Base-by-base conservation (phyloP, 2,329 filamentous ascomycete genomes). In the Exophiala phaeomuriformis region DNA sequence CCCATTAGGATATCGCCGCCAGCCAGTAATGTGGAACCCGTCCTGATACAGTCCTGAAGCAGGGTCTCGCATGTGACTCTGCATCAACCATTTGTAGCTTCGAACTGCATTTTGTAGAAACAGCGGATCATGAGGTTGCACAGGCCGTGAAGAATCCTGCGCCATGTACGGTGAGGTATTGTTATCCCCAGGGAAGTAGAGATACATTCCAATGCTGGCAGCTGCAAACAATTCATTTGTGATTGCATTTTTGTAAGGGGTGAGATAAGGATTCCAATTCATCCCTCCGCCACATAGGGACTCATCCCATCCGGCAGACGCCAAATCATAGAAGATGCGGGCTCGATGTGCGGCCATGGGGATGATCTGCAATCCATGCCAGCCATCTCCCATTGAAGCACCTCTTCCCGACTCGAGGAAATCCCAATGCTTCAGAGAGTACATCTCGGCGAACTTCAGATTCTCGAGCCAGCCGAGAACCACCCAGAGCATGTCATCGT, bases 401-500 rank as follows among this genome's bases (percentile, higher is more conserved):
- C 56, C 37, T 30, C 61, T 57, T 12, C 61, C 53, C n/a, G 59
- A 57, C 31, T 59, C 44, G 30, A 53, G 36, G 35, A 57, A 59
- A 41, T 50, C 43, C 63, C 84, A 86, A 66, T 88, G 83, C 12
- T 82, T 67, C 1, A 74, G 70, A 2, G 80, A 81, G 65, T 94
- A 88, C n/a, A 78, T 72, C 32, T 82, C 73, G 48, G 91, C 80
- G 65, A 95, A 90, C 61, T 86, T 83, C 58, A 90, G 79, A 46
- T 81, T 81, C 66, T 95, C 88, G 49, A 96, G 73, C 90, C 91
- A 96, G 58, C 86, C 88, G 36, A 97, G 77, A 2, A 94, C 89
- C 1, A 96, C 89, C 91, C 91, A 97, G 2, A 95, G 79, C 73
- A 95, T 95, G 67, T 97, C 91, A 66, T 96, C 91, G 67, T 85